A percentile compares a stretch with the other conserved stretches of the same genome.
Conservation (phyloP, 1,284 basidiomycete species). For the Moesziomyces sp. region DNA sequence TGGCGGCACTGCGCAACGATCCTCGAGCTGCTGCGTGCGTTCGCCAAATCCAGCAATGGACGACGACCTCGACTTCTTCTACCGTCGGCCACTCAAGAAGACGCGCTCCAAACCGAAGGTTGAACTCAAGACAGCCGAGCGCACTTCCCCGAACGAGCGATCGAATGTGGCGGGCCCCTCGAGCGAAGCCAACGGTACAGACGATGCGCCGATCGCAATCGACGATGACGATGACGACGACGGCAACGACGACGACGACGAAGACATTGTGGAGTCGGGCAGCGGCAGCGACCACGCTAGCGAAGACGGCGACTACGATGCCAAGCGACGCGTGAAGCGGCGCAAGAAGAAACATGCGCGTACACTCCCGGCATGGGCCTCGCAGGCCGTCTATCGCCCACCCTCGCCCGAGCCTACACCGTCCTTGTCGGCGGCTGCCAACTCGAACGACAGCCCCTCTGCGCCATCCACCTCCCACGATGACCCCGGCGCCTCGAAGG, state of each 20-base stretch:
- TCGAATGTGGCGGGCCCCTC: background rate
- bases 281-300: constrained; percentile 17
- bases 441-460: background rate
- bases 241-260: constrained; percentile 21
- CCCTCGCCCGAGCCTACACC: constrained; percentile 20
- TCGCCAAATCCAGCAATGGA: constrained; percentile 19
- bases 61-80: constrained; percentile 40
- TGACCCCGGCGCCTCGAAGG: background rate
- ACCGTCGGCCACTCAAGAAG: constrained; percentile 17
- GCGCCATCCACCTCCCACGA: background rate
- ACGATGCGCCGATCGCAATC: background rate
- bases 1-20: background rate
- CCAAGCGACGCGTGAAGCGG: constrained; percentile 20
- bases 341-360: constrained; percentile 24
- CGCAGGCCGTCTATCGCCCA: constrained; percentile 7
- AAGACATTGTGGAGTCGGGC: constrained; percentile 4
- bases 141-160: constrained; percentile 1
- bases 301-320: constrained; percentile 19
- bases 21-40: no score
- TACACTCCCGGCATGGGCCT: constrained; percentile 22
- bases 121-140: background rate
- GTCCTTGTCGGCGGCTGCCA: background rate
- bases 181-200: constrained; percentile 1
- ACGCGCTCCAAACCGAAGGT: constrained; percentile 16
- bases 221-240: constrained; percentile 18